Conservation (phyloP, 1,284 basidiomycete genomes). For the Phylloporus sp. region DNA sequence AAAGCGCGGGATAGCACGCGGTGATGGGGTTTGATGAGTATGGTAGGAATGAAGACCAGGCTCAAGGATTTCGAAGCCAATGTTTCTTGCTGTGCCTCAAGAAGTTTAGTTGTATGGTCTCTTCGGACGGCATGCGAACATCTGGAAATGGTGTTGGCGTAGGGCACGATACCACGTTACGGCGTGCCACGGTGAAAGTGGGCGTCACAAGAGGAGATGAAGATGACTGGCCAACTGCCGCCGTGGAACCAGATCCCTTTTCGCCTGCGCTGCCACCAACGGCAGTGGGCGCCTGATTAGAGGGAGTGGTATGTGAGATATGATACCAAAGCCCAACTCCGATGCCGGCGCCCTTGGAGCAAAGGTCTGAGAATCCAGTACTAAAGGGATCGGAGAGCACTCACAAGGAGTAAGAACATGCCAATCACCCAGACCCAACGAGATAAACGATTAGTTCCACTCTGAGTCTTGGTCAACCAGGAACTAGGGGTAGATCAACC, state of each 20-base stretch:
- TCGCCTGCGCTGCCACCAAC: conserved; percentile 74
- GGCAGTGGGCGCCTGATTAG: conserved; percentile 61
- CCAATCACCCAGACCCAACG: conserved; percentile 77
- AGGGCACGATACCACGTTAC: conserved; percentile 25
- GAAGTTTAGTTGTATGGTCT: conserved; percentile 4
- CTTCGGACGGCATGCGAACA: conserved; percentile 16
- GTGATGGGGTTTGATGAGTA: conserved; percentile 12
- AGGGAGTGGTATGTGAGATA: conserved; percentile 57
- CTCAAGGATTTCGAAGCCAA: conserved; percentile 7
- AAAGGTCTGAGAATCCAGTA: conserved; percentile 3
- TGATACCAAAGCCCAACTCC: conserved; percentile 69
- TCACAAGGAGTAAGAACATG: conserved; percentile 61
- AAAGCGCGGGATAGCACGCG: conserved; percentile 13
- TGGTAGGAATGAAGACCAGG: conserved; percentile 3
- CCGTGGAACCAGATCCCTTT: conserved; percentile 28
- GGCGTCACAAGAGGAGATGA: conserved; percentile 46
- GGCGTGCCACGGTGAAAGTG: conserved; percentile 55
- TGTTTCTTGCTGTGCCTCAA: conserved; percentile 25
- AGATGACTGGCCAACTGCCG: conserved; percentile 11
- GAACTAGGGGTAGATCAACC: conserved; percentile 46
- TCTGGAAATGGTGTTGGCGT: conserved; percentile 18
- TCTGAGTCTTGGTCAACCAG: conserved; percentile 73
- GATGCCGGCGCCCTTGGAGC: conserved; percentile 54
- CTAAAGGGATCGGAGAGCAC: conserved; percentile 29
- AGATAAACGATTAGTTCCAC: conserved; percentile 57